Evolutionary conservation across 2,329 filamentous ascomycete genomes (phyloP).

Genomic region (Aspergillus bombycis): DNA sequence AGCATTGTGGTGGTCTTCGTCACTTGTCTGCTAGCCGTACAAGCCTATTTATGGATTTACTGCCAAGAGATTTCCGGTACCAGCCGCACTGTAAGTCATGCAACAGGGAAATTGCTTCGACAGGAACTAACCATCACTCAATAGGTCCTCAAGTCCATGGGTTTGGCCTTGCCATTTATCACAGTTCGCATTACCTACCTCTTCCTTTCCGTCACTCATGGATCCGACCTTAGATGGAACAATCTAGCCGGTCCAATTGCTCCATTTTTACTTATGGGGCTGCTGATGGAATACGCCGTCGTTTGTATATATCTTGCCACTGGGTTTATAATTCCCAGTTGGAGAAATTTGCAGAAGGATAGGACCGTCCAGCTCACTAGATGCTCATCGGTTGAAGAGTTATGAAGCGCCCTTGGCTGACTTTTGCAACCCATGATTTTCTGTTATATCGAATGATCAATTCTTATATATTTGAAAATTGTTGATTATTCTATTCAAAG

Average conservation of each 20-base stretch:
- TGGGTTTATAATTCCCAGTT: slow-evolving; percentile 17
- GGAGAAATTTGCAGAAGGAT: not conserved
- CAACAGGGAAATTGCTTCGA: not conserved
- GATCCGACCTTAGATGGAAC: slow-evolving; percentile 21
- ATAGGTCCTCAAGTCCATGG: slow-evolving; percentile 20
- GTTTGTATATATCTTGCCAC: slow-evolving; percentile 21
- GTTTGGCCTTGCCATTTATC: slow-evolving; percentile 26
- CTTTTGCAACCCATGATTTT: too few relatives aligned
- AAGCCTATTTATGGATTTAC: slow-evolving; percentile 24
- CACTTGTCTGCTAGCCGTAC: slow-evolving; percentile 20
- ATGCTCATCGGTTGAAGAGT: not conserved
- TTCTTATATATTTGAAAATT: too few relatives aligned
- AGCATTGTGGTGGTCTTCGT: slow-evolving; percentile 24
- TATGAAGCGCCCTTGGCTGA: not conserved
- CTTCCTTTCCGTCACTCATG: slow-evolving; percentile 26
- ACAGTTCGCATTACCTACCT: slow-evolving; percentile 26
- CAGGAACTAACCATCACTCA: not conserved
- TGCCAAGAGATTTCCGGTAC: slow-evolving; percentile 11
- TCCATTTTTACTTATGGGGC: slow-evolving; percentile 26
- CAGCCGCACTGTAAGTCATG: slow-evolving; percentile 19
- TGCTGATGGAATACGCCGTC: slow-evolving; percentile 25
- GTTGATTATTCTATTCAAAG: too few relatives aligned
- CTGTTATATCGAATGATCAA: too few relatives aligned
- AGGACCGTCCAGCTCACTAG: not conserved
- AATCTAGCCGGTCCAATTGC: slow-evolving; percentile 23